These are phyloP conservation scores for Globisporangium lucens DNA, from an alignment of 352 stramenopile species.

Conservation along the genomic window DNA sequence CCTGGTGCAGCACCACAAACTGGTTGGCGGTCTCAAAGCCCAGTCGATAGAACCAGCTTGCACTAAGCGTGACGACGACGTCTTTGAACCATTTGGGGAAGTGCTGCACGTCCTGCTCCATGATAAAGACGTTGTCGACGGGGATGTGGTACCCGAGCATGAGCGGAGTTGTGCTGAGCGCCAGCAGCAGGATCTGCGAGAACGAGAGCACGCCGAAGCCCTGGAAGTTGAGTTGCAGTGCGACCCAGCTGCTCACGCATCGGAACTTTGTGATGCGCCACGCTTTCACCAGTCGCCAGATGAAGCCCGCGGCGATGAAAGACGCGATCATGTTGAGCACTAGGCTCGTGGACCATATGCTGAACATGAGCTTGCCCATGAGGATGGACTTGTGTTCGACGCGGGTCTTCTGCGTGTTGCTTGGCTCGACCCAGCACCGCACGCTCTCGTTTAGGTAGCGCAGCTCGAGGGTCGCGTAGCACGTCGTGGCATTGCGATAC, in stretches of 20 bases:
- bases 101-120: constrained; percentile 5
- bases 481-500: constrained; percentile 29
- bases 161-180: constrained; percentile 26
- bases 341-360: constrained; percentile 39
- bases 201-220: constrained; percentile 32
- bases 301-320: constrained; percentile 25
- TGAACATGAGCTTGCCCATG: constrained; percentile 32
- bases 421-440: constrained; percentile 38
- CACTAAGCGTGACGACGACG: constrained; percentile 24
- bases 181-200: constrained; percentile 27
- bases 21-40: constrained; percentile 29
- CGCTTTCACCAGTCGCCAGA: constrained; percentile 20
- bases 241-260: constrained; percentile 29
- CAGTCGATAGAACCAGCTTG: constrained; percentile 31
- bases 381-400: constrained; percentile 23
- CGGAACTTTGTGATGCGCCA: constrained; percentile 24
- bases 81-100: constrained; percentile 27
- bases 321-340: constrained; percentile 33
- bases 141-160: constrained; percentile 32
- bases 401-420: constrained; percentile 18
- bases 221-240: constrained; percentile 35
- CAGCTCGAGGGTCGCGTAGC: constrained; percentile 33
- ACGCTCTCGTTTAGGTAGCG: constrained; percentile 34
- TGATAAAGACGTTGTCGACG: constrained; percentile 28
- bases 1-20: constrained; percentile 16